A percentile compares a stretch with the other conserved stretches of the same genome.
Conservation (phyloP, 495 filamentous ascomycete genomes). For the Choiromyces venosus region DNA sequence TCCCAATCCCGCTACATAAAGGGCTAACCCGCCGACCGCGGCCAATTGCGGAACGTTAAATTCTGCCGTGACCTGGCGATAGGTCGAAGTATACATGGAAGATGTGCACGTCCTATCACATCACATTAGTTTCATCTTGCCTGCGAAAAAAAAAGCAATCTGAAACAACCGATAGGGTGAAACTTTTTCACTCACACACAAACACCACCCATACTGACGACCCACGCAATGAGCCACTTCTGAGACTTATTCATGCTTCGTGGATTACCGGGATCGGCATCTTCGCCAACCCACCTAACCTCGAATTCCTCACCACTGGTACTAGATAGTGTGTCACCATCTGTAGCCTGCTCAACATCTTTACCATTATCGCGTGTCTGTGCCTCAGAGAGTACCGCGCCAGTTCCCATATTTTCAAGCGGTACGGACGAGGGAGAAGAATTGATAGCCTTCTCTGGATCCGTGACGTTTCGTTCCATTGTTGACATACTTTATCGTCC, state of each 20-base stretch:
- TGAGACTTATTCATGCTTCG: constrained; percentile 58
- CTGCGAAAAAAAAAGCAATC: constrained; percentile 3
- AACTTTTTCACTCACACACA: constrained; percentile 65
- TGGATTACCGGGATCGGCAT: constrained; percentile 64
- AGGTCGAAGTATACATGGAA: constrained; percentile 83
- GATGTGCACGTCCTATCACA: constrained; percentile 70
- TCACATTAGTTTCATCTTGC: not conserved
- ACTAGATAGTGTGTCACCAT: not conserved
- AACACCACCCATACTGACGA: constrained; percentile 65
- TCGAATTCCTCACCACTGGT: constrained; percentile 29
- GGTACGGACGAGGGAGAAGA: not conserved
- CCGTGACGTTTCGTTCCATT: not conserved
- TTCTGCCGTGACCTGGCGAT: constrained; percentile 71
- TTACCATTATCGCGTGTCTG: not conserved
- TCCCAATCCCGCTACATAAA: constrained; percentile 66
- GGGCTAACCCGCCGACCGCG: constrained; percentile 72
- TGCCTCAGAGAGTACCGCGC: not conserved
- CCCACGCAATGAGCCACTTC: constrained; percentile 73
- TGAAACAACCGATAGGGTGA: constrained; percentile 13
- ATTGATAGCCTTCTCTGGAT: not conserved
- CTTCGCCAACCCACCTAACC: constrained; percentile 52
- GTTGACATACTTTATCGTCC: not conserved
- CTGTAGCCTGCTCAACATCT: not conserved
- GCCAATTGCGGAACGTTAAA: constrained; percentile 64
- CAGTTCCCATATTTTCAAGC: not conserved